Conservation (phyloP, 768 basidiomycete species). For the Clitopilus passeckerianus region DNA sequence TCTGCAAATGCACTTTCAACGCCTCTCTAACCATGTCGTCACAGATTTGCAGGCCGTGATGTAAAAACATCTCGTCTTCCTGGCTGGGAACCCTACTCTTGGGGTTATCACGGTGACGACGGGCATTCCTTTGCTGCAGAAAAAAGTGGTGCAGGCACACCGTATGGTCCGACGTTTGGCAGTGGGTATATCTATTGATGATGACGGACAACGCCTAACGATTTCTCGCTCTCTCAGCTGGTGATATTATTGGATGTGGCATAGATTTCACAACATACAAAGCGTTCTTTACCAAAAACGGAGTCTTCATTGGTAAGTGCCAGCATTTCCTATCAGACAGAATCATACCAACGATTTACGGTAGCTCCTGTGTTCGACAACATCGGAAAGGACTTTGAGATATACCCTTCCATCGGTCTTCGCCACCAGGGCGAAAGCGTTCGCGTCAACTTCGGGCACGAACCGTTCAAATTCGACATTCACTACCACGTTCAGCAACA, state of each 20-base stretch:
- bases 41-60: conserved; percentile 62
- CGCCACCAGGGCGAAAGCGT: conserved; percentile 76
- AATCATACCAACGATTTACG: conserved; percentile 1
- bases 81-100: conserved; percentile 81
- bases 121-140: conserved; percentile 75
- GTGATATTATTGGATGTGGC: conserved; percentile 89
- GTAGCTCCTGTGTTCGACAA: conserved; percentile 69
- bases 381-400: conserved; percentile 55
- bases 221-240: conserved; percentile 42
- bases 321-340: background rate
- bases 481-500: conserved; percentile 77
- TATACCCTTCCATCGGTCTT: conserved; percentile 89
- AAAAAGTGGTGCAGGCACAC: conserved; percentile 47
- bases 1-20: background rate
- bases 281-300: conserved; percentile 91
- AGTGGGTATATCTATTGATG: conserved; percentile 40
- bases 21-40: conserved; percentile 1
- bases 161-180: conserved; percentile 78
- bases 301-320: conserved; percentile 55
- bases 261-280: conserved; percentile 80
- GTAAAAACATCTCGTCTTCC: conserved; percentile 73
- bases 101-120: conserved; percentile 94
- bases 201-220: conserved; percentile 2
- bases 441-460: conserved; percentile 85
- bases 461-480: conserved; percentile 86